phyloP scores from a whole-genome alignment of 805 yeast genomes.

The Pichia scutulata region DNA sequence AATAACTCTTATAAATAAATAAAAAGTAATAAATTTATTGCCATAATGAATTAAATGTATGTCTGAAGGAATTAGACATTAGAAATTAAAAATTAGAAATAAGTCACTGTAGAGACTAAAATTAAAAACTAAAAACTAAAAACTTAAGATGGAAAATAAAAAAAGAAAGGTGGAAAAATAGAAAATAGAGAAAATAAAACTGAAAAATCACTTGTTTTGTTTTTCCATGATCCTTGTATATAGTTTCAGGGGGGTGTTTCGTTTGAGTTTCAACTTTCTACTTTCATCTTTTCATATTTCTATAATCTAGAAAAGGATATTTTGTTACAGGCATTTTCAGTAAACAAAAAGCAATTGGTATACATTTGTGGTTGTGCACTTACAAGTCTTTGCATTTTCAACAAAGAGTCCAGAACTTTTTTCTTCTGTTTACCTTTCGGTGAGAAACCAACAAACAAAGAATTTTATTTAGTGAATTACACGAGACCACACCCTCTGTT shows the following conservation, averaged over 20 bases:
- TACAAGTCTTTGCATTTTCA: no score
- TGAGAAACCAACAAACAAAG: neutral
- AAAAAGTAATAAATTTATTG: no score
- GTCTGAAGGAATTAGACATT: no score
- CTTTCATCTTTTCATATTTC: neutral
- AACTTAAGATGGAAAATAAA: neutral
- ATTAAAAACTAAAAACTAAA: no score
- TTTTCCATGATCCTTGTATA: neutral
- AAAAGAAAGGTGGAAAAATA: no score
- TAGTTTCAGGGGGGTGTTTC: neutral
- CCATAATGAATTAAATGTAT: no score
- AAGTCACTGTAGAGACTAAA: no score
- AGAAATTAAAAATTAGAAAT: no score
- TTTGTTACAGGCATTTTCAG: neutral
- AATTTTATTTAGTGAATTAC: neutral
- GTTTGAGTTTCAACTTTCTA: neutral
- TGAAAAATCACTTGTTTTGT: neutral
- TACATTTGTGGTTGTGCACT: neutral
- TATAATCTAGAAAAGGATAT: no score
- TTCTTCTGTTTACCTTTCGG: neutral
- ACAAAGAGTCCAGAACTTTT: neutral
- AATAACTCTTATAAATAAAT: neutral
- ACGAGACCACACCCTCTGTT: neutral
- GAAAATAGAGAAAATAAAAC: neutral
- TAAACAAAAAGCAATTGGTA: neutral